These are phyloP conservation scores for Aureobasidium zeae DNA, from an alignment of 2,329 filamentous ascomycete species.

Conservation along the genomic window DNA sequence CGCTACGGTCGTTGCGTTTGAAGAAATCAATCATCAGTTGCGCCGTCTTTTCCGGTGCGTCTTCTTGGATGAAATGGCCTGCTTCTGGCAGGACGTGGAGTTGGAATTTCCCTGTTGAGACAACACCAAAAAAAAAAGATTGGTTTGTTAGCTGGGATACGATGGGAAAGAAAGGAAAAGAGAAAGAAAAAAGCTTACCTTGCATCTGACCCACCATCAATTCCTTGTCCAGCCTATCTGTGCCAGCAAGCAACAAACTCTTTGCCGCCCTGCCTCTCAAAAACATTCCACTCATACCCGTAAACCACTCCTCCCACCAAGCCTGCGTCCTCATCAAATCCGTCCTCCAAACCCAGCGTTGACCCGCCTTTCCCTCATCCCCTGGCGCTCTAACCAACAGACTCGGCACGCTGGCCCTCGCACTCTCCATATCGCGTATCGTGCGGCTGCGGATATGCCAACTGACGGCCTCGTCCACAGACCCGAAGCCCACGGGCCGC, in stretches of 20 bases:
- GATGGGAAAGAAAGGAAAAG: background rate
- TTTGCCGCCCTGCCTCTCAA: slow-evolving; percentile 73
- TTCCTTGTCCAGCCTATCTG: slow-evolving; percentile 82
- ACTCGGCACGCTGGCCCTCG: slow-evolving; percentile 76
- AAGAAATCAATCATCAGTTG: slow-evolving; percentile 82
- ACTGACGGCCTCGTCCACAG: slow-evolving; percentile 69
- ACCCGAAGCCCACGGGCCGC: slow-evolving; percentile 69
- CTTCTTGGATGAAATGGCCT: slow-evolving; percentile 94
- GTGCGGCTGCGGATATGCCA: slow-evolving; percentile 91
- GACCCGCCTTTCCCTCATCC: too few species aligned
- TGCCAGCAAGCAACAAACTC: slow-evolving; percentile 74
- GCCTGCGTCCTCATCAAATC: slow-evolving; percentile 73
- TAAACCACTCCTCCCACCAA: slow-evolving; percentile 94
- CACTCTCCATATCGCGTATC: slow-evolving; percentile 73
- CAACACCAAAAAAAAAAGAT: background rate
- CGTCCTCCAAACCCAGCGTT: slow-evolving; percentile 60
- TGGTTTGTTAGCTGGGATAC: background rate
- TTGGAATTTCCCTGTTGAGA: slow-evolving; percentile 70
- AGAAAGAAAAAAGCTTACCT: slow-evolving; percentile 44
- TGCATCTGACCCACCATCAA: slow-evolving; percentile 97
- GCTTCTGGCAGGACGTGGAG: slow-evolving; percentile 90
- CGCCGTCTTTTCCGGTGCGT: slow-evolving; percentile 83
- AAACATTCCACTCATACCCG: slow-evolving; percentile 80
- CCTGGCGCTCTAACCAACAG: slow-evolving; percentile 49
- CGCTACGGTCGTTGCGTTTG: slow-evolving; percentile 76